Evolutionary conservation across 2,329 filamentous ascomycete species (phyloP).

Genomic region (Mycocentrospora acerina): DNA sequence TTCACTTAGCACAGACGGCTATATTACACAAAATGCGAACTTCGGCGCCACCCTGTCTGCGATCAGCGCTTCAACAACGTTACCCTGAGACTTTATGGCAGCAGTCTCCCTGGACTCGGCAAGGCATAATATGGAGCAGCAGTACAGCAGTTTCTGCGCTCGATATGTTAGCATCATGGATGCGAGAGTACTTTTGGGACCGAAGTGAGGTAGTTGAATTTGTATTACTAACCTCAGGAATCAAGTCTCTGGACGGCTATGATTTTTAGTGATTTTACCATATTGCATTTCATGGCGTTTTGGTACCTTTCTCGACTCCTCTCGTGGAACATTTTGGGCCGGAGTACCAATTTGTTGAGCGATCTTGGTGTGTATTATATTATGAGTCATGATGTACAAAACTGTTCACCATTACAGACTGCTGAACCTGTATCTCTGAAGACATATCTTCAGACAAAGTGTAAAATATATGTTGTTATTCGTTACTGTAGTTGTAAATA

Average conservation of each 20-base stretch:
- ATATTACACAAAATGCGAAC: conserved; percentile 29
- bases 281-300: conserved; percentile 6
- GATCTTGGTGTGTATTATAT: no score
- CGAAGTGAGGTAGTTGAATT: conserved; percentile 33
- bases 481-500: no score
- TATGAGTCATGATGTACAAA: no score
- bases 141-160: conserved; percentile 32
- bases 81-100: conserved; percentile 36
- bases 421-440: no score
- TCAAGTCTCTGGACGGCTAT: conserved; percentile 27
- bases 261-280: conserved; percentile 16
- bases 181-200: conserved; percentile 43
- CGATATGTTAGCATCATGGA: conserved; percentile 36
- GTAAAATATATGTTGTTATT: no score
- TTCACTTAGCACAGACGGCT: conserved; percentile 29
- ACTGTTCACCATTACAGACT: no score
- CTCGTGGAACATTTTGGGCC: neutral
- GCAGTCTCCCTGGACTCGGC: conserved; percentile 28
- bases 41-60: conserved; percentile 27
- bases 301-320: conserved; percentile 13
- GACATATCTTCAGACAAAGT: no score
- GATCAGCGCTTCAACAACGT: conserved; percentile 26
- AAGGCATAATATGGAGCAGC: conserved; percentile 38
- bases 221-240: conserved; percentile 30
- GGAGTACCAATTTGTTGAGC: no score